phyloP scores from a whole-genome alignment of 2,329 filamentous ascomycete genomes.

The Hymenoscyphus linearis region DNA sequence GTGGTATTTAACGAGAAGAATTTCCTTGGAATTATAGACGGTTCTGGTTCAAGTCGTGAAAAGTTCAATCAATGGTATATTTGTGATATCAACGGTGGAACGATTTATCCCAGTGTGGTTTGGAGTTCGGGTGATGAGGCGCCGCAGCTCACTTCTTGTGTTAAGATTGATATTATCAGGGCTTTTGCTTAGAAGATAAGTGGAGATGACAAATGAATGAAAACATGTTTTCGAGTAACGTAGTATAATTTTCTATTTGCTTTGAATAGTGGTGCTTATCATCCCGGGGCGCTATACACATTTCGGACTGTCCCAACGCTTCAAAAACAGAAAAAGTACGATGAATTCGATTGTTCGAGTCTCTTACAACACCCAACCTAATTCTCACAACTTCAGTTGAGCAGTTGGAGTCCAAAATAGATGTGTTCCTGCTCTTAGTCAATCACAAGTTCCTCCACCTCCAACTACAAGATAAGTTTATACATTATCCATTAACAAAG shows the following conservation, averaged over 20 bases:
- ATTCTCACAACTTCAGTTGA: too few relatives aligned
- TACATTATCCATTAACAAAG: slow-evolving; percentile 10
- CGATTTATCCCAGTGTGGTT: background rate
- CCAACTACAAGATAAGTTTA: background rate
- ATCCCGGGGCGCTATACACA: too few relatives aligned
- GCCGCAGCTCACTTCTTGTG: background rate
- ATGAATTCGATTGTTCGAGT: too few relatives aligned
- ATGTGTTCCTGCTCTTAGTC: too few relatives aligned
- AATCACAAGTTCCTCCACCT: background rate
- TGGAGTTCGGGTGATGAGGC: background rate
- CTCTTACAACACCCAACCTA: too few relatives aligned
- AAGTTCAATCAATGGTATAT: background rate
- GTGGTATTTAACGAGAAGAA: background rate
- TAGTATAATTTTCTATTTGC: too few relatives aligned
- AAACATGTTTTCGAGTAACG: too few relatives aligned
- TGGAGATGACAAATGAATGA: background rate
- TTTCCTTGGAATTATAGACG: background rate
- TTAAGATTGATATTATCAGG: background rate
- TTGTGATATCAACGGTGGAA: background rate
- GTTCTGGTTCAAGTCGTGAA: background rate
- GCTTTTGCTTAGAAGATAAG: background rate
- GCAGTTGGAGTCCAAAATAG: too few relatives aligned
- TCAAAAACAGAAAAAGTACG: too few relatives aligned
- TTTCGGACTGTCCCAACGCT: too few relatives aligned
- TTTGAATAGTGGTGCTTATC: too few relatives aligned